Evolutionary conservation across 225 moss, liverwort and hornwort species (phyloP).

Genomic region (Marchantia polymorpha): DNA sequence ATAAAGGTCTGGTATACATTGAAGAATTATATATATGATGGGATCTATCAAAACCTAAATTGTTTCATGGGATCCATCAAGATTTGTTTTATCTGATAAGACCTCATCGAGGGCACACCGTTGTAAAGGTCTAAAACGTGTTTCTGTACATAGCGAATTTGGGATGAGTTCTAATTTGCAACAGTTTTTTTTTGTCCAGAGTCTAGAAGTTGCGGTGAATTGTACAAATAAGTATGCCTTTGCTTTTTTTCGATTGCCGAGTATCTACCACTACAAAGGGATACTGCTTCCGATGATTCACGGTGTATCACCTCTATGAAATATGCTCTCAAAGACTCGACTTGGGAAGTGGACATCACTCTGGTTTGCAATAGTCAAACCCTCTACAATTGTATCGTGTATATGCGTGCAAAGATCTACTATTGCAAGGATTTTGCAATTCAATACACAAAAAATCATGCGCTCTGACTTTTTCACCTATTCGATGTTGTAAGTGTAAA

Average conservation of each 20-base stretch:
- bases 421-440: conserved; percentile 42
- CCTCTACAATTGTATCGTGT: conserved; percentile 63
- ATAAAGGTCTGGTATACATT: too few relatives aligned
- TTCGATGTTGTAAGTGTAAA: conserved; percentile 49
- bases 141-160: too few relatives aligned
- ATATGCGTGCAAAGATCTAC: conserved; percentile 61
- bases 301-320: conserved; percentile 57
- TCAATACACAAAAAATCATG: conserved; percentile 27
- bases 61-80: too few relatives aligned
- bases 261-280: conserved; percentile 32
- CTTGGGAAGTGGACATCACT: conserved; percentile 65
- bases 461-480: conserved; percentile 55
- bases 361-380: conserved; percentile 51
- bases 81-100: too few relatives aligned
- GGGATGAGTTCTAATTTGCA: too few relatives aligned
- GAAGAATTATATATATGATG: too few relatives aligned
- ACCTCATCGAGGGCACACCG: too few relatives aligned
- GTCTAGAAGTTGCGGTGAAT: too few relatives aligned
- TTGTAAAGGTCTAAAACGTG: too few relatives aligned
- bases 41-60: too few relatives aligned
- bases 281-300: conserved; percentile 15
- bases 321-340: conserved; percentile 59
- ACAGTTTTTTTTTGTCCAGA: too few relatives aligned
- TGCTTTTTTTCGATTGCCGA: conserved; percentile 33
- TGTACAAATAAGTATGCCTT: conserved; percentile 17